These are phyloP conservation scores for Seminavis robusta DNA, from an alignment of 108 stramenopile genomes.

Conservation along the genomic window DNA sequence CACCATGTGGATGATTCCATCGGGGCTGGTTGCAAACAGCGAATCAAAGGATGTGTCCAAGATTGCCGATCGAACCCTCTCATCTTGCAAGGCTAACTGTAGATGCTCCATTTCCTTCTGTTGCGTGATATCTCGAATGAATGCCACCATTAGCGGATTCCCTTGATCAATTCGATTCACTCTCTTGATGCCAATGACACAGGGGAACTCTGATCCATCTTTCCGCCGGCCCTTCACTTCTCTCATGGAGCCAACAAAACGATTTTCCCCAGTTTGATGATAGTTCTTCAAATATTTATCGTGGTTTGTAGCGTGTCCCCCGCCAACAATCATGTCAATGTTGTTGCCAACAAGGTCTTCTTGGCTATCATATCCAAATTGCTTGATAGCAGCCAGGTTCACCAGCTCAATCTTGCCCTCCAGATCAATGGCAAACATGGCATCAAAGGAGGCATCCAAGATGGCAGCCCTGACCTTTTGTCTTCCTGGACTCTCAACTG, in stretches of 20 bases:
- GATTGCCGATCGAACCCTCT: background rate
- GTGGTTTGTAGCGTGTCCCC: background rate
- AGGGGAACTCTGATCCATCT: constrained; percentile 29
- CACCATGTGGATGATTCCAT: constrained; percentile 1
- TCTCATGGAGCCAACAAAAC: constrained; percentile 29
- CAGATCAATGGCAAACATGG: background rate
- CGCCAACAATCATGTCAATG: background rate
- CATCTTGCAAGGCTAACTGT: too few relatives aligned
- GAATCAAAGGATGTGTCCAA: constrained; percentile 11
- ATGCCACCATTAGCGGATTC: constrained; percentile 14
- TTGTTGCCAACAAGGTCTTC: background rate
- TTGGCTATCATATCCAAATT: constrained; percentile 2
- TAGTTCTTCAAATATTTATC: too few relatives aligned
- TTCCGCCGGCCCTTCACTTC: constrained; percentile 9
- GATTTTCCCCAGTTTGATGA: too few relatives aligned
- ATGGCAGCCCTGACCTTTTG: background rate
- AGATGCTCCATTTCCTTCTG: constrained; percentile 14
- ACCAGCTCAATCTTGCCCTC: background rate
- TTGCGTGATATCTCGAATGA: constrained; percentile 37
- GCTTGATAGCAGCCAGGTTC: background rate
- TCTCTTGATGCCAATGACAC: constrained; percentile 30
- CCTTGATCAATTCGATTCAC: background rate
- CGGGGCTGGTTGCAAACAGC: background rate
- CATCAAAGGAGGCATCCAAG: constrained; percentile 10
- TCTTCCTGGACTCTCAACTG: too few relatives aligned